Evolutionary conservation across 2,329 filamentous ascomycete species (phyloP), one percentile per base, ranked within the genome.

Genomic region (Venturia effusa): DNA sequence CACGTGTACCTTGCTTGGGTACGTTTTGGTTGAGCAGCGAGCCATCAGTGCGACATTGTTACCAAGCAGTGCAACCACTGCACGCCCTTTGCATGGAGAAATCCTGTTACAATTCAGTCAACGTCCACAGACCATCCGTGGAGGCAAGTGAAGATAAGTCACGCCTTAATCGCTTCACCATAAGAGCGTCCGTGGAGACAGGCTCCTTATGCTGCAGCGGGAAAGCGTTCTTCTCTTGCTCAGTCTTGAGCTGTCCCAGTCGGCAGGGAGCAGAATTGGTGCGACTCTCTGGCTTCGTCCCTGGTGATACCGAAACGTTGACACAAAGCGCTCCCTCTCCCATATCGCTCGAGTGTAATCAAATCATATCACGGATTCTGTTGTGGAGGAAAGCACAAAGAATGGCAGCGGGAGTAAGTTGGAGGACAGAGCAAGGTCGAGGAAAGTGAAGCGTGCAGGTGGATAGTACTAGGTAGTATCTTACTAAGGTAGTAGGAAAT

Each of bases 1-100:
- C 45, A 51, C 27, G 45, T 27, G 10, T 51, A 51, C 22, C 45
- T 27, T 51, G 45, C 45, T 51, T 13, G 13, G 22, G 22, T 51
- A 22, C 17, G 17, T 51, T 24, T 48, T 11, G n/a, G 13, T 48
- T 48, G n/a, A 24, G n/a, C 19, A 48, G n/a, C 41, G 22, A 45
- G 41, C 41, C 22, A 27, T 51, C 8, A 5, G 45, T 51, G 22
- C 22, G 22, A 24, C 45, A 27, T 51, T 51, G 24, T 11, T 27
- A 51, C 27, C 43, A 48, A 51, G 45, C 45, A 51, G 45, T 51
- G 45, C 45, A 51, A 51, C 45, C 45, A 51, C n/a, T n/a, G n/a
- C n/a, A n/a, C 45, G 22, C 22, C n/a, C 22, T 22, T 15, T 11
- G 8, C 45, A 51, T 30, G 22, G 45, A 27, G 22, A 11, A 22